Conservation (phyloP, 768 basidiomycete species). For the Phanerodontia chrysosporium region DNA sequence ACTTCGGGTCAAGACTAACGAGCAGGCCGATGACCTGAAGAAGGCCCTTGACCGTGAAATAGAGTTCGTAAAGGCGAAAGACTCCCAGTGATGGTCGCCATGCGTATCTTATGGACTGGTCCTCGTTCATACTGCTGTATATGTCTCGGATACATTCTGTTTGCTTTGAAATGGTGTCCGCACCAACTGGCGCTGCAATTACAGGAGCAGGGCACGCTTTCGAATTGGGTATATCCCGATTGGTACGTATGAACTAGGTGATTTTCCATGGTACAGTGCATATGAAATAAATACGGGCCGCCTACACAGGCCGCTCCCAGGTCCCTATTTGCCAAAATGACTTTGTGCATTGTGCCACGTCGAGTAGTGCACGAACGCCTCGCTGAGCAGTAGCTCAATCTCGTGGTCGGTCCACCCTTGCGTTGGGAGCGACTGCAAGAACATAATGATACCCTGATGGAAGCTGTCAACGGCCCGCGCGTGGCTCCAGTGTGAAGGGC, state of each 20-base stretch:
- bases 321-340: constrained; percentile 53
- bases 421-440: constrained; percentile 88
- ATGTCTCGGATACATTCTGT: background rate
- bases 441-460: constrained; percentile 96
- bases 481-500: background rate
- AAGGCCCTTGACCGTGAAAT: constrained; percentile 61
- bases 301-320: background rate
- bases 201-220: background rate
- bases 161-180: background rate
- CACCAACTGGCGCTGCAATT: background rate
- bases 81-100: background rate
- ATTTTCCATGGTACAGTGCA: constrained; percentile 1
- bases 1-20: constrained; percentile 57
- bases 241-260: background rate
- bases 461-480: background rate
- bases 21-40: constrained; percentile 53
- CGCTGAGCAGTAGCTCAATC: constrained; percentile 90
- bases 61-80: constrained; percentile 32
- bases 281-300: constrained; percentile 2
- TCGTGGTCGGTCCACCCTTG: constrained; percentile 95
- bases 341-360: constrained; percentile 93
- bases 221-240: background rate
- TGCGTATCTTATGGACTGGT: background rate
- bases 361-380: constrained; percentile 91
- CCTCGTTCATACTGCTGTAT: too few species aligned